Evolutionary conservation across 2,329 filamentous ascomycete species (phyloP).

Genomic region (Tolypocladium ophioglossoides): DNA sequence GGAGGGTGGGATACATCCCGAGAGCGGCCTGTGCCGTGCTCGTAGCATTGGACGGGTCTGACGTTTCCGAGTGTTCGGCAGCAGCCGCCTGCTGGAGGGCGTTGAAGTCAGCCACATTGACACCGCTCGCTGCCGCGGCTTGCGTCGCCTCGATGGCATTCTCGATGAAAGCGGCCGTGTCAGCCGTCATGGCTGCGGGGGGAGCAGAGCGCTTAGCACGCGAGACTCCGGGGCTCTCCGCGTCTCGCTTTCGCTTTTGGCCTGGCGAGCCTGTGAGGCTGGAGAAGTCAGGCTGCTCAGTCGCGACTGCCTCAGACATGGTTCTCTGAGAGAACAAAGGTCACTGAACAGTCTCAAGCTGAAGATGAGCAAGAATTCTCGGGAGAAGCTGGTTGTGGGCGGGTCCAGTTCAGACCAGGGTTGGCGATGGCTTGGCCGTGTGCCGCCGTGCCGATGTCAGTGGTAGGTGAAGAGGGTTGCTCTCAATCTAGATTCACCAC

Average conservation of each 20-base stretch:
- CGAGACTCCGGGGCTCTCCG: conserved; percentile 37
- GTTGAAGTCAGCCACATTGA: conserved; percentile 44
- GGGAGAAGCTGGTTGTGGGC: background rate
- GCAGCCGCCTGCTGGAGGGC: conserved; percentile 44
- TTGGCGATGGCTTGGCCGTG: background rate
- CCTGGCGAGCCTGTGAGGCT: conserved; percentile 30
- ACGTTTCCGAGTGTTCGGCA: conserved; percentile 33
- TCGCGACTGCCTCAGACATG: conserved; percentile 37
- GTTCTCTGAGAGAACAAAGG: conserved; percentile 1
- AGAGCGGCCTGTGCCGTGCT: conserved; percentile 50
- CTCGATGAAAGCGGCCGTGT: conserved; percentile 43
- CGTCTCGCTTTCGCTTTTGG: conserved; percentile 45
- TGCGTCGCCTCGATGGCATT: conserved; percentile 36
- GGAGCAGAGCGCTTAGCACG: conserved; percentile 40
- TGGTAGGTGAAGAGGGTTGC: background rate
- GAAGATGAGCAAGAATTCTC: background rate
- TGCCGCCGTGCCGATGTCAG: background rate
- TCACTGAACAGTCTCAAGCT: background rate
- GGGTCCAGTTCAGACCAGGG: background rate
- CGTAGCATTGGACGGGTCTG: conserved; percentile 43
- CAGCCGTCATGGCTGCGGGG: conserved; percentile 32
- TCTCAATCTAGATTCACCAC: background rate
- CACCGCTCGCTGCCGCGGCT: conserved; percentile 25
- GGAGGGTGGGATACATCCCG: conserved; percentile 49
- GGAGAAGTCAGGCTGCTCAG: conserved; percentile 38